A percentile compares a stretch with the other conserved stretches of the same genome.
Evolutionary conservation across 768 basidiomycete genomes (phyloP).

Genomic region (Xanthoconium stramineum): DNA sequence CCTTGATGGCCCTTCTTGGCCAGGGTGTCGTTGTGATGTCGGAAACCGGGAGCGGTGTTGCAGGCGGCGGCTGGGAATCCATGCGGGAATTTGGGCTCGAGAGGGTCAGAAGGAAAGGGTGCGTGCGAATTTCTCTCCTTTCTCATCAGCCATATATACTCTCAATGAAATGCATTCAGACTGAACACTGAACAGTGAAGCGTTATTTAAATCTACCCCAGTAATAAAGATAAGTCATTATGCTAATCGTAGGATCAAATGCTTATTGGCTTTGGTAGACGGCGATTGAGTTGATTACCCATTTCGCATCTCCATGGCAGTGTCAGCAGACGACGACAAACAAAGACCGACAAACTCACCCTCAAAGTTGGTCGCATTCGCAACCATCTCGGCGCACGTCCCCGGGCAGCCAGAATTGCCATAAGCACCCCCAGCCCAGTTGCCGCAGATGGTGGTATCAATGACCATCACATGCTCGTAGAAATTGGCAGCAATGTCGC

Average conservation of each 20-base stretch:
- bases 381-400: conserved; percentile 46
- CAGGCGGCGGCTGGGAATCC: conserved; percentile 36
- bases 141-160: conserved; percentile 8
- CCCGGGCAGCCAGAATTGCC: conserved; percentile 36
- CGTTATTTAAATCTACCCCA: too few species aligned
- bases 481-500: conserved; percentile 50
- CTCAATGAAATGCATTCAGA: too few species aligned
- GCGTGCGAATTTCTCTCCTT: conserved; percentile 31
- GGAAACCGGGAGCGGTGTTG: conserved; percentile 46
- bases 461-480: conserved; percentile 48
- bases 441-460: conserved; percentile 34
- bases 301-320: conserved; percentile 43
- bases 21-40: conserved; percentile 46
- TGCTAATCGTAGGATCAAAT: background rate
- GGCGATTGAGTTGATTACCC: conserved; percentile 55
- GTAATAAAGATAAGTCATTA: too few species aligned
- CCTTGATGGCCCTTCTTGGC: conserved; percentile 54
- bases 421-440: conserved; percentile 28
- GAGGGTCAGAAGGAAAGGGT: conserved; percentile 25
- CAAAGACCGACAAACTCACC: conserved; percentile 27
- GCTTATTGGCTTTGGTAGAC: conserved; percentile 39
- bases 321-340: conserved; percentile 6
- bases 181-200: too few species aligned
- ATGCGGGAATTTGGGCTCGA: conserved; percentile 24
- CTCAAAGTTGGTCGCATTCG: conserved; percentile 54